These are phyloP conservation scores for Chrysanthemum seticuspe DNA, from an alignment of 129 eudicot species.

Conservation along the genomic window DNA sequence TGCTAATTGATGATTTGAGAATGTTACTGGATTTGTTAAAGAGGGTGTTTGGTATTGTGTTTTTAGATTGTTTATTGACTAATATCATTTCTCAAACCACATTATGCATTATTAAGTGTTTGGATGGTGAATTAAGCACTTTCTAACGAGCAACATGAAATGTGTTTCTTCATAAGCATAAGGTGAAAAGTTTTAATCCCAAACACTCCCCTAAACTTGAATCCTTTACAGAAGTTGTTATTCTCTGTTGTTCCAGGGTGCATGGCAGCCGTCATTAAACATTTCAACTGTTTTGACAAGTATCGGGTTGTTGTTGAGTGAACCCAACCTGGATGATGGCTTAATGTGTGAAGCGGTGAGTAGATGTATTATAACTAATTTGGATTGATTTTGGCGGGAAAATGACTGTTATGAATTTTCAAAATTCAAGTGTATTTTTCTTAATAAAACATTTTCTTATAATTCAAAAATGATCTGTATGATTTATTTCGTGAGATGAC, in stretches of 20 bases:
- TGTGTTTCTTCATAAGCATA: no score
- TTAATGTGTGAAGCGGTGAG: conserved; percentile 90
- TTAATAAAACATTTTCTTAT: no score
- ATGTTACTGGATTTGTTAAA: not conserved
- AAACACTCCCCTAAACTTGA: not conserved
- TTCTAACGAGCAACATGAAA: no score
- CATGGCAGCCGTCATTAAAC: conserved; percentile 88
- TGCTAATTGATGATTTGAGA: not conserved
- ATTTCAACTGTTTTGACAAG: conserved; percentile 84
- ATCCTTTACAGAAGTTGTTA: not conserved
- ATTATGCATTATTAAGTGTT: no score
- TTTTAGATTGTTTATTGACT: no score
- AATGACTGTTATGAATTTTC: no score
- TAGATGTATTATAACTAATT: conserved; percentile 2
- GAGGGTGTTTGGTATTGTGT: not conserved
- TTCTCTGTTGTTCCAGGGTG: conserved; percentile 51
- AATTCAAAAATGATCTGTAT: no score
- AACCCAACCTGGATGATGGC: conserved; percentile 92
- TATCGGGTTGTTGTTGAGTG: conserved; percentile 69
- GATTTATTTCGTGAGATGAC: no score
- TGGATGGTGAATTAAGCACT: no score
- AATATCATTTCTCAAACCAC: no score
- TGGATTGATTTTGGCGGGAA: not conserved
- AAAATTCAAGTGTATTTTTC: no score
- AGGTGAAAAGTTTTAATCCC: no score